Percentiles rank a stretch among this genome's conserved stretches.
Conservation (phyloP, 306 rosid genomes). For the Trifolium repens region DNA sequence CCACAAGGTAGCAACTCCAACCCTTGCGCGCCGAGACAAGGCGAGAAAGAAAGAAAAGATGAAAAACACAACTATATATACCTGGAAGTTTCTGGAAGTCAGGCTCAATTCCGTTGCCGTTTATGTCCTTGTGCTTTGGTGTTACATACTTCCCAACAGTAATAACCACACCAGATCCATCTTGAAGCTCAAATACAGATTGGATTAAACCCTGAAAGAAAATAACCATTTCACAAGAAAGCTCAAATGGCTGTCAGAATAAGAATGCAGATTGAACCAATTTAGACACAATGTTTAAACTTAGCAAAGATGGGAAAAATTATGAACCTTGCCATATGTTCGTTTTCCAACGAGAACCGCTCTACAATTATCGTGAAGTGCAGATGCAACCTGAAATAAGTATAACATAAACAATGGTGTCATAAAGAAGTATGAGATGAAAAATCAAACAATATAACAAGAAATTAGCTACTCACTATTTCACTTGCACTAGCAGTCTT, state of each 20-base stretch:
- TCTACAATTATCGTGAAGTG: constrained; percentile 94
- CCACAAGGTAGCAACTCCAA: background rate
- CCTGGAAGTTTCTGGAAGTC: constrained; percentile 89
- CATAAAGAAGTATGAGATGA: constrained; percentile 24
- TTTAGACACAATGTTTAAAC: constrained; percentile 24
- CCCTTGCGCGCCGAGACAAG: background rate
- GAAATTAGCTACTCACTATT: constrained; percentile 72
- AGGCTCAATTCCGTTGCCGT: constrained; percentile 92
- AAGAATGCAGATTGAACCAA: constrained; percentile 11
- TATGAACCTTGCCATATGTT: constrained; percentile 88
- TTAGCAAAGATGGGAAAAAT: constrained; percentile 15
- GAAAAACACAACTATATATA: constrained; percentile 46
- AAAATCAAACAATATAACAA: constrained; percentile 40
- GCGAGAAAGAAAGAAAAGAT: background rate
- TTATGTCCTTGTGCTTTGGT: constrained; percentile 85
- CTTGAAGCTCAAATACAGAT: constrained; percentile 91
- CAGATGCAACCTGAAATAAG: constrained; percentile 92
- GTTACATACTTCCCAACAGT: constrained; percentile 97
- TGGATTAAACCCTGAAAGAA: constrained; percentile 80
- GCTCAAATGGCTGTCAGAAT: background rate
- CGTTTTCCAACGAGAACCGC: constrained; percentile 95
- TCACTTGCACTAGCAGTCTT: constrained; percentile 98
- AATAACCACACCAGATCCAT: constrained; percentile 94
- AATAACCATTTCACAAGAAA: constrained; percentile 26
- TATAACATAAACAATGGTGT: constrained; percentile 25